A percentile compares a stretch with the other conserved stretches of the same genome.
These are phyloP conservation scores for Calocera viscosa DNA, from an alignment of 768 basidiomycete genomes.

Conservation along the genomic window DNA sequence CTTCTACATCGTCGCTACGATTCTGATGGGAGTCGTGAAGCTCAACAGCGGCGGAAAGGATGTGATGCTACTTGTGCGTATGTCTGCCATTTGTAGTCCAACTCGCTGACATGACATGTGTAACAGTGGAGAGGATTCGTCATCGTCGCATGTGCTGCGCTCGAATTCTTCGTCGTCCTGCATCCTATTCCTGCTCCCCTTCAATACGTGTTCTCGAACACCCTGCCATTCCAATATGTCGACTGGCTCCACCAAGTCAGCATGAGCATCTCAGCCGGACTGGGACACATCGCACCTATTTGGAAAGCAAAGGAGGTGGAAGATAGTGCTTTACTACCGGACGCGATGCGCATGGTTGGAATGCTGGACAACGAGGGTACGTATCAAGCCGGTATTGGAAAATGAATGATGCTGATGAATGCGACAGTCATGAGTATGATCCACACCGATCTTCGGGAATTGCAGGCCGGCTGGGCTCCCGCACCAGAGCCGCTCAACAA, in stretches of 20 bases:
- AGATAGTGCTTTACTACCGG: neutral
- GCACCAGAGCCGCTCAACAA: neutral
- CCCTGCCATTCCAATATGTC: constrained; percentile 2
- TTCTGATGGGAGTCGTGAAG: constrained; percentile 4
- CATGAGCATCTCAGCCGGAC: neutral
- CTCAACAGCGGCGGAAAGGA: constrained; percentile 6
- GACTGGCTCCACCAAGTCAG: constrained; percentile 6
- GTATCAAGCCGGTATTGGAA: neutral
- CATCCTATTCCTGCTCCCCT: neutral
- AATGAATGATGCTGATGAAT: neutral
- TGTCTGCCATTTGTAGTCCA: neutral
- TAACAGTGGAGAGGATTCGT: neutral
- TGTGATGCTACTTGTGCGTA: neutral
- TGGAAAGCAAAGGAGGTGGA: neutral
- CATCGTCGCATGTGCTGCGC: neutral
- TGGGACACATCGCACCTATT: neutral
- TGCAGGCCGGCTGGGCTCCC: neutral
- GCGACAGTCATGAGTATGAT: neutral
- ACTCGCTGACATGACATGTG: neutral
- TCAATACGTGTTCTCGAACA: neutral
- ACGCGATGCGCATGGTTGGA: neutral
- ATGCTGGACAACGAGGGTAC: neutral
- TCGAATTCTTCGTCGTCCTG: neutral
- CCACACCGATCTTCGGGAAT: neutral
- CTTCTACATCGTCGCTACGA: neutral